Evolutionary conservation across 2,329 filamentous ascomycete species (phyloP).

Genomic region (Emericellopsis atlantica): DNA sequence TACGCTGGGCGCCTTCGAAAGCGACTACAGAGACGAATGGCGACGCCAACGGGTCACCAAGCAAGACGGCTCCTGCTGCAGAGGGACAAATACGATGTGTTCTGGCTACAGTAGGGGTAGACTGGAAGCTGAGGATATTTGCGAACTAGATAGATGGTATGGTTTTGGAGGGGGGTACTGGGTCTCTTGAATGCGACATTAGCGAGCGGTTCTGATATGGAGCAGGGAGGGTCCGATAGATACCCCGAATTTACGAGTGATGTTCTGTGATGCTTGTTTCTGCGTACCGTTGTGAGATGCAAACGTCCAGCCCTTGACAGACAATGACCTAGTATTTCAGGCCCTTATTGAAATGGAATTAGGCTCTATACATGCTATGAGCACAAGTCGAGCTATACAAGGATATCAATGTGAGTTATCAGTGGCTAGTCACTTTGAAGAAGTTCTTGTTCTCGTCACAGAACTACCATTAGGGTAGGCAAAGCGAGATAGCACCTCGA

Average conservation of each 20-base stretch:
- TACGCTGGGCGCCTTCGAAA: conserved; percentile 71
- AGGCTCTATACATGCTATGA: too few species aligned
- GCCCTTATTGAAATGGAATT: too few species aligned
- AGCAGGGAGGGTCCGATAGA: not conserved
- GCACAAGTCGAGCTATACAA: too few species aligned
- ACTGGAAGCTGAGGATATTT: conserved; percentile 67
- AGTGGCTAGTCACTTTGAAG: too few species aligned
- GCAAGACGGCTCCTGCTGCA: conserved; percentile 28
- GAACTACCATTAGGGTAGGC: too few species aligned
- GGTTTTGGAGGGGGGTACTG: not conserved
- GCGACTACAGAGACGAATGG: conserved; percentile 17
- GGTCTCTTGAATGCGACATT: not conserved
- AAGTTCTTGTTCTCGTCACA: too few species aligned
- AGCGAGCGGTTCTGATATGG: conserved; percentile 1
- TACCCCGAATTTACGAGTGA: conserved; percentile 2
- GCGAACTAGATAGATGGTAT: conserved; percentile 31
- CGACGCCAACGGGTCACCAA: conserved; percentile 17
- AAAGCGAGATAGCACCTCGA: too few species aligned
- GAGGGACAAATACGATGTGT: conserved; percentile 64
- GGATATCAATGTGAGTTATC: too few species aligned
- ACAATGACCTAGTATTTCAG: too few species aligned
- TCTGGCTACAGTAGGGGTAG: conserved; percentile 74
- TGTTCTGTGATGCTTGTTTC: not conserved
- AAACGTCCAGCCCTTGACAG: too few species aligned
- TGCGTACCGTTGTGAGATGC: not conserved